These are phyloP conservation scores for Artemisia tridentata DNA, from an alignment of 129 eudicot genomes.

Conservation along the genomic window DNA sequence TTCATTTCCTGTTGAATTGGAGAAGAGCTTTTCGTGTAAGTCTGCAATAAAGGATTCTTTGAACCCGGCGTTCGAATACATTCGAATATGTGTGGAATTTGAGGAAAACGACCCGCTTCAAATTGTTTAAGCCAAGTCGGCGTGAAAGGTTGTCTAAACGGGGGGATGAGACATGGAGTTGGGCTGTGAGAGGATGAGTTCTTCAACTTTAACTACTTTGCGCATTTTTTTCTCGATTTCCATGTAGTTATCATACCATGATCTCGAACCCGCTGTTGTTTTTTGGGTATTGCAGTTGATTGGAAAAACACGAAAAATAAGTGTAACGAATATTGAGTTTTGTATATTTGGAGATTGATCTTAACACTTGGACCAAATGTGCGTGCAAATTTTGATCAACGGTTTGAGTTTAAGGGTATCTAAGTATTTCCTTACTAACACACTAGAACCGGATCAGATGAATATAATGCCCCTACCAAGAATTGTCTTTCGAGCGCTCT, in stretches of 20 bases:
- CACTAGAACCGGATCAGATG: too few relatives aligned
- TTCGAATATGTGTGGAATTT: conserved; percentile 81
- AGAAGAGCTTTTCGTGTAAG: conserved; percentile 58
- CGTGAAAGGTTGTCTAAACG: conserved; percentile 73
- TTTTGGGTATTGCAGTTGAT: conserved; percentile 86
- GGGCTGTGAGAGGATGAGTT: conserved; percentile 69
- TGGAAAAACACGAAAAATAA: conserved; percentile 47
- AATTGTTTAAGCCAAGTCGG: conserved; percentile 64
- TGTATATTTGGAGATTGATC: conserved; percentile 8
- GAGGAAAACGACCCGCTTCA: conserved; percentile 77
- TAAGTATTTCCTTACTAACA: too few relatives aligned
- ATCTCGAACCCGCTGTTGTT: conserved; percentile 70
- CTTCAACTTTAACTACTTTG: conserved; percentile 74
- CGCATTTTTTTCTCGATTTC: conserved; percentile 83
- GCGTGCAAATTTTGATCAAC: conserved; percentile 39
- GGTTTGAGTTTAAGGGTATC: too few relatives aligned
- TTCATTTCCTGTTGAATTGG: conserved; percentile 70
- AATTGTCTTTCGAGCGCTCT: too few relatives aligned
- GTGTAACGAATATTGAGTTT: neutral
- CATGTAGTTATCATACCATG: conserved; percentile 86
- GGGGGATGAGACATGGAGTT: conserved; percentile 60
- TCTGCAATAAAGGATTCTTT: conserved; percentile 75
- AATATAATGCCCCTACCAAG: too few relatives aligned
- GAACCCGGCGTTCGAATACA: conserved; percentile 92
- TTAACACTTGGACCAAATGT: conserved; percentile 20